phyloP scores from a whole-genome alignment of 345 rosid species.

The Populus pruinosa region DNA sequence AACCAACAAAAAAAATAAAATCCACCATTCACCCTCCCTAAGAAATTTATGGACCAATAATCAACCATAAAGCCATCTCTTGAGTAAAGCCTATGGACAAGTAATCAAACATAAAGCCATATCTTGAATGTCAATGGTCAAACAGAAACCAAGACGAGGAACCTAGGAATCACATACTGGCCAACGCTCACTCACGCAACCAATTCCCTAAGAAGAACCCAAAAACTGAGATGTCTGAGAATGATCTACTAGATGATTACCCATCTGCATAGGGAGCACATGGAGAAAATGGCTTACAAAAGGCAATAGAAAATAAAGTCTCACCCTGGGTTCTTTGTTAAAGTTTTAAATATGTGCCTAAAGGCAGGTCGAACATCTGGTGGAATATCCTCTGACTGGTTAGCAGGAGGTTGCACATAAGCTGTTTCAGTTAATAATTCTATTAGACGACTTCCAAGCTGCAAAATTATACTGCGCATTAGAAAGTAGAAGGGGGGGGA shows the following conservation, averaged over 20 bases:
- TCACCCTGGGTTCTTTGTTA: conserved; percentile 62
- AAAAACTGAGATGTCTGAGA: background rate
- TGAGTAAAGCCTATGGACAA: background rate
- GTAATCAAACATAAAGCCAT: background rate
- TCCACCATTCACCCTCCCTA: background rate
- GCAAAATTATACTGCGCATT: conserved; percentile 26
- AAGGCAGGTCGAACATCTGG: conserved; percentile 96
- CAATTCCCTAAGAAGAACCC: conserved; percentile 2
- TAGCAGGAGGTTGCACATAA: conserved; percentile 74
- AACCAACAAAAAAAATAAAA: background rate
- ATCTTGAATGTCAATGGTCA: conserved; percentile 2
- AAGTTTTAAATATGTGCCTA: conserved; percentile 60
- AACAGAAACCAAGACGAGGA: background rate
- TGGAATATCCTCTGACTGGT: conserved; percentile 59
- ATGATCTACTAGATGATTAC: background rate
- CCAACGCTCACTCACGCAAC: conserved; percentile 1
- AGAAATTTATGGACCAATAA: background rate
- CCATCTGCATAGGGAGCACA: background rate
- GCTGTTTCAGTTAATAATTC: conserved; percentile 80
- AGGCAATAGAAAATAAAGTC: conserved; percentile 14
- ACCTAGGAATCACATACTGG: background rate
- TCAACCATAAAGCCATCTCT: background rate
- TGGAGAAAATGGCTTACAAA: background rate
- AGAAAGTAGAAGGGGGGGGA: background rate
- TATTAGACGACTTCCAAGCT: conserved; percentile 88